These are phyloP conservation scores for Esteya vermicola DNA, from an alignment of 2,329 filamentous ascomycete genomes.

Conservation along the genomic window DNA sequence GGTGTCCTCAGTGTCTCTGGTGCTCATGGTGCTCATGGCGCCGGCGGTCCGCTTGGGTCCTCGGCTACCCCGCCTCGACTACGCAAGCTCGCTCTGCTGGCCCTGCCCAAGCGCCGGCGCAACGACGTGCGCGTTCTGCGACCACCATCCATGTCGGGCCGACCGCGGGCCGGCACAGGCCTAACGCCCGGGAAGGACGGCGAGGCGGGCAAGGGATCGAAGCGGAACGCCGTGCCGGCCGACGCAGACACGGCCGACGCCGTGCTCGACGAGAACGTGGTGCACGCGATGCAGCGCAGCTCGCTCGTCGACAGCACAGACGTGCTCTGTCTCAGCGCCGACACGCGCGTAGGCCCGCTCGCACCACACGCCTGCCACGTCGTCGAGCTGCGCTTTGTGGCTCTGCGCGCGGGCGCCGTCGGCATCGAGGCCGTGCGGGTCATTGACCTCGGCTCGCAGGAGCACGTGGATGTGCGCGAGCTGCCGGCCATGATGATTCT, in stretches of 20 bases:
- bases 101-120: slow-evolving; percentile 49
- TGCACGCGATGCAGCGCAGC: slow-evolving; percentile 57
- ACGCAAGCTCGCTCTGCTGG: slow-evolving; percentile 57
- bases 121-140: slow-evolving; percentile 38
- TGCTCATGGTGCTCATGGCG: no score
- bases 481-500: slow-evolving; percentile 52
- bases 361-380: slow-evolving; percentile 60
- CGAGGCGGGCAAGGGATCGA: background rate
- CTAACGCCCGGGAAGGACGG: background rate
- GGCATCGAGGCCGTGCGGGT: slow-evolving; percentile 60
- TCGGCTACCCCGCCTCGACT: slow-evolving; percentile 21
- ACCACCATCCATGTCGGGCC: slow-evolving; percentile 36
- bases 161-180: slow-evolving; percentile 1
- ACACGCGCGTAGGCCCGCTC: slow-evolving; percentile 59
- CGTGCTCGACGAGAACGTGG: slow-evolving; percentile 55
- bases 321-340: slow-evolving; percentile 56
- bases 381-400: slow-evolving; percentile 57
- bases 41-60: background rate
- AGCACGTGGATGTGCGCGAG: slow-evolving; percentile 64
- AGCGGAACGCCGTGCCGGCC: background rate
- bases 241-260: slow-evolving; percentile 48
- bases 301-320: slow-evolving; percentile 50
- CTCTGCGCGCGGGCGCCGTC: slow-evolving; percentile 51
- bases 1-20: no score
- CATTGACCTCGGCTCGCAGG: slow-evolving; percentile 58